Percentiles rank a stretch among this genome's conserved stretches.
Conservation (phyloP, 805 yeast genomes). For the Ogataea parapolymorpha region DNA sequence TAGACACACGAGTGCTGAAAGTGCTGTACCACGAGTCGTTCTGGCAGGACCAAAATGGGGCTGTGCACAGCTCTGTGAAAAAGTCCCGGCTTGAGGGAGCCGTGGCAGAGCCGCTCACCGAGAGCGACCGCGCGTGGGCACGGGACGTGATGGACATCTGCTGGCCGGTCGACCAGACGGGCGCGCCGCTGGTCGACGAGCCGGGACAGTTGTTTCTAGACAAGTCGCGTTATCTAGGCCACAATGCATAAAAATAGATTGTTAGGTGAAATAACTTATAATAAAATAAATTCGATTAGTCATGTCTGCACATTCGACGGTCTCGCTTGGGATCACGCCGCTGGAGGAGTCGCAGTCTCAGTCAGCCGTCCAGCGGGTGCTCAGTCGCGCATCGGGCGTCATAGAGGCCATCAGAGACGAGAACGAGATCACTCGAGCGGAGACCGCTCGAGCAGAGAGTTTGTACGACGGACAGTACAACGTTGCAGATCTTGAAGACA, state of each 20-base stretch:
- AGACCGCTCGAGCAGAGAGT: constrained; percentile 6
- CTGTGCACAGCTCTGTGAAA: background rate
- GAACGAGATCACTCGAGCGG: constrained; percentile 23
- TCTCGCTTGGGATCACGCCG: background rate
- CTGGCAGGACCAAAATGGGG: background rate
- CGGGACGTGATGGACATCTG: background rate
- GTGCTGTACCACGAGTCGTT: constrained; percentile 1
- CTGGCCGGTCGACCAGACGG: background rate
- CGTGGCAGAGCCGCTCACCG: background rate
- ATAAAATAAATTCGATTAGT: background rate
- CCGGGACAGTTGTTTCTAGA: background rate
- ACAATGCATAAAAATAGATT: background rate
- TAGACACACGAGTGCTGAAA: background rate
- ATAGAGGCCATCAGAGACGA: constrained; percentile 31
- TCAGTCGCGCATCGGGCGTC: constrained; percentile 26
- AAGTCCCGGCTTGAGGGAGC: background rate
- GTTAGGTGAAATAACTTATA: too few relatives aligned
- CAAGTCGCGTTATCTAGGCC: background rate
- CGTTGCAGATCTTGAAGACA: constrained; percentile 23
- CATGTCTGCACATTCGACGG: background rate
- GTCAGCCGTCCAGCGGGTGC: background rate
- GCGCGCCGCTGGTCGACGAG: background rate
- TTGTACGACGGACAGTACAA: constrained; percentile 34
- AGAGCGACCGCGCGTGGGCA: background rate
- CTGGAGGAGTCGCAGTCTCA: background rate